Conservation (phyloP, 2,329 filamentous ascomycete genomes). For the Dendrostoma leiphaemia region DNA sequence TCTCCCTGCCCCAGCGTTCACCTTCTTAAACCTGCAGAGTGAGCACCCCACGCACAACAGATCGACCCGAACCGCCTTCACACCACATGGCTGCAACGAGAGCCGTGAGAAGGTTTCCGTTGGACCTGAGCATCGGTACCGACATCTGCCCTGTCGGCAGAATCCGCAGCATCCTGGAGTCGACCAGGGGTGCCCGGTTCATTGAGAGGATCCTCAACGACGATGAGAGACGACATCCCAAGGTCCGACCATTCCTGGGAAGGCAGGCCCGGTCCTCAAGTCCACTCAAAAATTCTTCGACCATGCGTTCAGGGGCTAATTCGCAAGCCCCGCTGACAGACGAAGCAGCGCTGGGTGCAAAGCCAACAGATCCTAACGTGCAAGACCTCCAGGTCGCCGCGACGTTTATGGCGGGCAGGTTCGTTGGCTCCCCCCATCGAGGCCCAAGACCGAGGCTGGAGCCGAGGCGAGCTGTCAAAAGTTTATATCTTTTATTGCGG, state of each 20-base stretch:
- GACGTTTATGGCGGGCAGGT: constrained; percentile 45
- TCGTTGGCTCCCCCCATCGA: constrained; percentile 17
- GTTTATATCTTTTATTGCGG: no score
- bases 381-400: constrained; percentile 35
- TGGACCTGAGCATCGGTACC: constrained; percentile 69
- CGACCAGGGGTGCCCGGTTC: constrained; percentile 41
- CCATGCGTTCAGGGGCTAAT: not conserved
- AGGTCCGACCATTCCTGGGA: constrained; percentile 8
- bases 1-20: not conserved
- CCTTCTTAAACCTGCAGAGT: not conserved
- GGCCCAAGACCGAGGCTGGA: no score
- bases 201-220: constrained; percentile 45
- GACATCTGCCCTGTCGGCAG: constrained; percentile 74
- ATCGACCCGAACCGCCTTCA: no score
- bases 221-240: constrained; percentile 32
- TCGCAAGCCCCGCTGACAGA: not conserved
- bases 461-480: no score
- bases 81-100: constrained; percentile 8
- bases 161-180: constrained; percentile 56
- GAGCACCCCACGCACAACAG: not conserved
- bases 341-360: not conserved
- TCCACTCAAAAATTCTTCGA: not conserved
- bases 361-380: constrained; percentile 14
- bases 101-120: constrained; percentile 48
- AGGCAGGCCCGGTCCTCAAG: not conserved